Evolutionary conservation across 179 eudicot species (phyloP).

Genomic region (Silene coronaria): DNA sequence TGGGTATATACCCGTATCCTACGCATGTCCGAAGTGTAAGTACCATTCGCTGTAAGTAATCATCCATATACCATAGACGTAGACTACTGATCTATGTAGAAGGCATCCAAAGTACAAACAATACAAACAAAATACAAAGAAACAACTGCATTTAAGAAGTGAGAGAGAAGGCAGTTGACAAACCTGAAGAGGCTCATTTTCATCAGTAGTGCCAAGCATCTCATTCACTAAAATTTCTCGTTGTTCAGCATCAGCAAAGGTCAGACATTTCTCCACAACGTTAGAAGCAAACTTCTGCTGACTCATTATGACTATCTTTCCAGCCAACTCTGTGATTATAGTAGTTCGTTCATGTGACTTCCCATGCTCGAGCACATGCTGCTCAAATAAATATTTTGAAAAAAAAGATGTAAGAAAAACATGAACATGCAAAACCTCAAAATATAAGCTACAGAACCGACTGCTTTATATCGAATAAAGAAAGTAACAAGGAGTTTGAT

Average conservation of each 20-base stretch:
- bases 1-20: too few species aligned
- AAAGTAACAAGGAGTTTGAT: too few species aligned
- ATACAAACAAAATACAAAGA: neutral
- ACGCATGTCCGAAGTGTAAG: too few species aligned
- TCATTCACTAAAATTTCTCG: conserved; percentile 41
- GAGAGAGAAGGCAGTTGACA: neutral
- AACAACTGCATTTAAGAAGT: neutral
- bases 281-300: conserved; percentile 53
- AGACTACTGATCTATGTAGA: too few species aligned
- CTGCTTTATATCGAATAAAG: too few species aligned
- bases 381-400: conserved; percentile 13
- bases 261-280: conserved; percentile 45
- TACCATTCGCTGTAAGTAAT: neutral
- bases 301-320: conserved; percentile 47
- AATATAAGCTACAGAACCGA: too few species aligned
- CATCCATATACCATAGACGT: neutral
- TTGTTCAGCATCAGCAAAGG: conserved; percentile 35
- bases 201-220: conserved; percentile 53
- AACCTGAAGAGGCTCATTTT: conserved; percentile 53
- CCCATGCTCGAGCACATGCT: conserved; percentile 51
- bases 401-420: neutral
- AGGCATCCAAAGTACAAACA: neutral
- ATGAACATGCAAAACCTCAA: neutral
- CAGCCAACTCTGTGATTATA: conserved; percentile 43
- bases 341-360: conserved; percentile 45